These are phyloP conservation scores for Trichoderma polysporum DNA, from an alignment of 2,329 filamentous ascomycete genomes.

Conservation along the genomic window DNA sequence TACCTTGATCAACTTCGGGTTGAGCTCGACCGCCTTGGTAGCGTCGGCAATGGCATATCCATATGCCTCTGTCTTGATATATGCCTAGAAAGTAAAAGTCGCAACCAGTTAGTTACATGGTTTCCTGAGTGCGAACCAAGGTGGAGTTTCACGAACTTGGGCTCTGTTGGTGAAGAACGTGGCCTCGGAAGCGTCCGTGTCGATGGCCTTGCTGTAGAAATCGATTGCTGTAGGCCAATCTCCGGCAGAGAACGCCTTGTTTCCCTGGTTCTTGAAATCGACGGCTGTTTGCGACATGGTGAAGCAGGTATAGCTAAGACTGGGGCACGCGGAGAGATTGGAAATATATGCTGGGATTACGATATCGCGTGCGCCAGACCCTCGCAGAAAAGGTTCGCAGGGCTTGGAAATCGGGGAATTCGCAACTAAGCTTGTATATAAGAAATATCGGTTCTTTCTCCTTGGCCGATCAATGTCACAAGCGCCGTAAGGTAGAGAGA, in stretches of 20 bases:
- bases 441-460: neutral
- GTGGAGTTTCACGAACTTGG: slow-evolving; percentile 61
- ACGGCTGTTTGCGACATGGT: slow-evolving; percentile 64
- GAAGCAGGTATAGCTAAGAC: slow-evolving; percentile 20
- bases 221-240: slow-evolving; percentile 83
- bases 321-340: slow-evolving; percentile 5
- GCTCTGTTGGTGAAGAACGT: slow-evolving; percentile 94
- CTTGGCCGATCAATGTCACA: neutral
- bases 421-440: neutral
- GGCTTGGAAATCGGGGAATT: neutral
- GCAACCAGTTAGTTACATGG: slow-evolving; percentile 49
- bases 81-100: slow-evolving; percentile 57
- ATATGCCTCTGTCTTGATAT: slow-evolving; percentile 94
- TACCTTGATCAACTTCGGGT: slow-evolving; percentile 87
- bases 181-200: slow-evolving; percentile 76
- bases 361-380: slow-evolving; percentile 19
- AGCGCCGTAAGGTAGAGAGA: neutral
- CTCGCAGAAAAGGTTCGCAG: neutral
- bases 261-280: slow-evolving; percentile 89
- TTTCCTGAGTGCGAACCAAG: slow-evolving; percentile 24
- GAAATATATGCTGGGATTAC: neutral
- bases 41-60: slow-evolving; percentile 91
- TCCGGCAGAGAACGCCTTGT: slow-evolving; percentile 84
- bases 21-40: slow-evolving; percentile 85
- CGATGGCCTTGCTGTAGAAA: slow-evolving; percentile 84